A percentile compares a stretch with the other conserved stretches of the same genome.
phyloP scores from a whole-genome alignment of 306 rosid genomes.

The Lathyrus aphaca region DNA sequence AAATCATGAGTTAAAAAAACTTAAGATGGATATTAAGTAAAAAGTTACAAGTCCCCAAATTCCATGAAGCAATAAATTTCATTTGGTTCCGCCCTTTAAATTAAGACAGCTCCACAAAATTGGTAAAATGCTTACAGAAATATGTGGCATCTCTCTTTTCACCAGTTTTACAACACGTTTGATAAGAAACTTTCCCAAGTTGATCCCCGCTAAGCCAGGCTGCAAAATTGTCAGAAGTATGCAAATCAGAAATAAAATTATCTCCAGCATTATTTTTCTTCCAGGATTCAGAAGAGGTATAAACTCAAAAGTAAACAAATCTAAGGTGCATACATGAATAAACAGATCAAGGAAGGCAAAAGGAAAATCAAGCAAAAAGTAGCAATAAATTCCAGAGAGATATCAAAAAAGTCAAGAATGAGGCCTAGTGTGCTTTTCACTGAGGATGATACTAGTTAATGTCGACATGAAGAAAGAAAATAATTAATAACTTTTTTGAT shows the following conservation, averaged over 20 bases:
- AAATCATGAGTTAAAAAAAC: slow-evolving; percentile 3
- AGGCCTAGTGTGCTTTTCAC: slow-evolving; percentile 37
- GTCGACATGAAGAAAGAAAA: slow-evolving; percentile 21
- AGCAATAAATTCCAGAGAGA: slow-evolving; percentile 25
- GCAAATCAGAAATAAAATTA: slow-evolving; percentile 36
- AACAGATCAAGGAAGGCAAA: slow-evolving; percentile 11
- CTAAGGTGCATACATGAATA: slow-evolving; percentile 31
- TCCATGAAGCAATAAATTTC: slow-evolving; percentile 22
- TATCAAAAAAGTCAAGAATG: slow-evolving; percentile 26
- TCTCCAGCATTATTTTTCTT: slow-evolving; percentile 20
- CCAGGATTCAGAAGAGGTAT: slow-evolving; percentile 11
- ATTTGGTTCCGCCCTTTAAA: slow-evolving; percentile 34
- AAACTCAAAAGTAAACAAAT: slow-evolving; percentile 38
- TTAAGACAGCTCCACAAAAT: slow-evolving; percentile 28
- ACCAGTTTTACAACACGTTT: slow-evolving; percentile 87
- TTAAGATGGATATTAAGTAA: neutral
- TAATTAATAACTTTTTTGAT: neutral
- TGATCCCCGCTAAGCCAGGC: slow-evolving; percentile 97
- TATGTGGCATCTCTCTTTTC: slow-evolving; percentile 87
- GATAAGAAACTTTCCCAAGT: slow-evolving; percentile 88
- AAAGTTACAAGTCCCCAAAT: slow-evolving; percentile 16
- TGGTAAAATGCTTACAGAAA: slow-evolving; percentile 66
- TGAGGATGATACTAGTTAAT: slow-evolving; percentile 17
- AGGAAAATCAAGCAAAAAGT: slow-evolving; percentile 24
- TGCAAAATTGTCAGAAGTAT: slow-evolving; percentile 48